Evolutionary conservation across 306 rosid genomes (phyloP).

Genomic region (Malus orientalis): DNA sequence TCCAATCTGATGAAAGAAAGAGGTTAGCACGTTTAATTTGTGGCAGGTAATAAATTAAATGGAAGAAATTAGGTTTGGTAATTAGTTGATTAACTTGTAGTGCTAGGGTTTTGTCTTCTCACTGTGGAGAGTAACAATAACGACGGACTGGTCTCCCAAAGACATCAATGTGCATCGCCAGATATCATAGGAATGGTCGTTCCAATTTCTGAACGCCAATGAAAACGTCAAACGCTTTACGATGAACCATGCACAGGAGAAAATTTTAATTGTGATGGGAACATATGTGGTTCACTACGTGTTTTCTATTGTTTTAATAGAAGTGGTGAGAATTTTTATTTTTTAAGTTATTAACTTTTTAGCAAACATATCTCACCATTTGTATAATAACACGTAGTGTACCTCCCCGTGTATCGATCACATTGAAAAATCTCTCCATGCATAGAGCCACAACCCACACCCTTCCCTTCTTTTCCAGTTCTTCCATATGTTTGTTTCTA

Average conservation of each 20-base stretch:
- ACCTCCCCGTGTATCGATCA: rapidly evolving
- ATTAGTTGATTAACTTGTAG: not conserved
- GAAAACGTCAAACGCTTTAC: slow-evolving; percentile 29
- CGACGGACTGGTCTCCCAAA: not conserved
- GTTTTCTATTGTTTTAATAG: too few relatives aligned
- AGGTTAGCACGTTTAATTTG: not conserved
- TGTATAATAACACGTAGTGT: too few relatives aligned
- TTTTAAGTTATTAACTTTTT: too few relatives aligned
- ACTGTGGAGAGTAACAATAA: not conserved
- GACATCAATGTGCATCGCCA: not conserved
- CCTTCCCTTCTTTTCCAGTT: not conserved
- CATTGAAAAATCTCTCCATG: too few relatives aligned
- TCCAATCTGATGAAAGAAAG: not conserved
- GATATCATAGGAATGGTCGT: slow-evolving; percentile 14
- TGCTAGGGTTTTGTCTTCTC: not conserved
- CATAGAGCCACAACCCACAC: not conserved
- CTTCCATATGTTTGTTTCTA: not conserved
- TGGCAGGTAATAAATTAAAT: not conserved
- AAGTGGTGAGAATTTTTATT: too few relatives aligned
- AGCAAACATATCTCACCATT: too few relatives aligned
- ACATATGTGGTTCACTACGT: too few relatives aligned
- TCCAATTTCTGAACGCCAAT: not conserved
- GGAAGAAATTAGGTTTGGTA: too few relatives aligned
- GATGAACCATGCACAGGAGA: not conserved
- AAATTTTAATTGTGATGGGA: too few relatives aligned